phyloP scores from a whole-genome alignment of 495 filamentous ascomycete genomes.

The Astrocystis sublimbata region DNA sequence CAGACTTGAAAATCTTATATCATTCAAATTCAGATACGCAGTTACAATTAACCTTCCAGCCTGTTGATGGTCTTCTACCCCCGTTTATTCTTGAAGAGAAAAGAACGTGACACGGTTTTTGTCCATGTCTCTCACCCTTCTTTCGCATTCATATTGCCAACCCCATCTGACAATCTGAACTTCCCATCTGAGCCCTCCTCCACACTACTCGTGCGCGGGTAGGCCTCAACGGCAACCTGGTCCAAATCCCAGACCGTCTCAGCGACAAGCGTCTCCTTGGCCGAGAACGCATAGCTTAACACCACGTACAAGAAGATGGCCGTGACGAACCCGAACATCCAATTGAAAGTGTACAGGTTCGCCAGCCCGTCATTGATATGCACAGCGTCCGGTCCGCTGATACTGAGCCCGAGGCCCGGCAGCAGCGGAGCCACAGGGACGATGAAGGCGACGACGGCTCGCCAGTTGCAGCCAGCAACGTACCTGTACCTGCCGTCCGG shows the following conservation, averaged over 20 bases:
- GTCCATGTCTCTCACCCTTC: background rate
- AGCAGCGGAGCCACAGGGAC: constrained; percentile 62
- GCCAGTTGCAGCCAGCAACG: constrained; percentile 61
- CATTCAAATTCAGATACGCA: too few species aligned
- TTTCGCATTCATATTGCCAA: background rate
- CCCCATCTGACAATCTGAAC: background rate
- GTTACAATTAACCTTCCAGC: too few species aligned
- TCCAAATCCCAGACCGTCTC: constrained; percentile 38
- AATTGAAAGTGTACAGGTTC: constrained; percentile 52
- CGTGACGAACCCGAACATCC: constrained; percentile 52
- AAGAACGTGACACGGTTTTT: too few species aligned
- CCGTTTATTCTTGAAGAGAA: too few species aligned
- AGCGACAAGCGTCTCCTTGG: constrained; percentile 31
- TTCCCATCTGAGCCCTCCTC: constrained; percentile 5
- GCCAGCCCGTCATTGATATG: constrained; percentile 36
- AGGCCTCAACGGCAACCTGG: constrained; percentile 23
- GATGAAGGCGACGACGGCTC: constrained; percentile 63
- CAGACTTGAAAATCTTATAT: too few species aligned
- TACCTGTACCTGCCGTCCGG: constrained; percentile 58
- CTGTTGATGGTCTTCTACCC: too few species aligned
- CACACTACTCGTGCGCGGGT: constrained; percentile 14
- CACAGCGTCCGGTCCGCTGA: constrained; percentile 38
- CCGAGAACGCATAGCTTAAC: constrained; percentile 36
- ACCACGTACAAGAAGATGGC: constrained; percentile 41
- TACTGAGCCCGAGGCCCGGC: constrained; percentile 47